Base-by-base conservation (phyloP, 257 asterid species). In the Nyctanthes arbortristis region DNA sequence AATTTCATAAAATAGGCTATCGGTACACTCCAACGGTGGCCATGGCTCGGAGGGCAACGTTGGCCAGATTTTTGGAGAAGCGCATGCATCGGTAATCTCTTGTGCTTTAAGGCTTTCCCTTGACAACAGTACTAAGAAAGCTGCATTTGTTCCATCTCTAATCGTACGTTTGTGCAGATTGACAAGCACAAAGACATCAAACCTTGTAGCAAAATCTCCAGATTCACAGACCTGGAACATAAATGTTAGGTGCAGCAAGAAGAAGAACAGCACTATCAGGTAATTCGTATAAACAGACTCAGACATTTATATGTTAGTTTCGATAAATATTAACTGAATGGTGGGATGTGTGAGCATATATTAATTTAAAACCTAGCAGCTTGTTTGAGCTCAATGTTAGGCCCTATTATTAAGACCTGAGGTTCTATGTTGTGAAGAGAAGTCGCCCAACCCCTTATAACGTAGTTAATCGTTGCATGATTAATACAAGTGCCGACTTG, bases 51-150 rank as follows among this genome's bases (percentile, higher is more conserved):
- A 78, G 62, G 70, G 90, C 90, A 54, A 84, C 85, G 65, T 71
- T 84, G 74, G 90, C 90, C 63, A 77, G 90, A 82, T 84, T 84
- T 67, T 62, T 84, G 80, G 87, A 84, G 81, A 79, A 84, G 75
- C 74, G 90, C 16, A 39, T 68, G 66, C 90, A 84, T 31, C 54
- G 87, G 89, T 84, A 74, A 36, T 3, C 13, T 32, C 1, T 12
- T 24, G 14, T 11, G n/a, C 1, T 2, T 24, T 9, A 24, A 3
- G 20, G 16, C n/a, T 43, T 43, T 43, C 52, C 52, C 52, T 43
- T 43, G 8, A 43, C 5, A n/a, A 4, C n/a, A 16, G 10, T 16
- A 22, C 24, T n/a, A 5, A 43, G 14, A 13, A 43, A 43, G 5
- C 54, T 43, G 24, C 24, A 5, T 16, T 43, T 20, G 11, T 22